These are phyloP conservation scores for Parastagonospora avenae DNA, from an alignment of 2,329 filamentous ascomycete genomes.

Conservation along the genomic window DNA sequence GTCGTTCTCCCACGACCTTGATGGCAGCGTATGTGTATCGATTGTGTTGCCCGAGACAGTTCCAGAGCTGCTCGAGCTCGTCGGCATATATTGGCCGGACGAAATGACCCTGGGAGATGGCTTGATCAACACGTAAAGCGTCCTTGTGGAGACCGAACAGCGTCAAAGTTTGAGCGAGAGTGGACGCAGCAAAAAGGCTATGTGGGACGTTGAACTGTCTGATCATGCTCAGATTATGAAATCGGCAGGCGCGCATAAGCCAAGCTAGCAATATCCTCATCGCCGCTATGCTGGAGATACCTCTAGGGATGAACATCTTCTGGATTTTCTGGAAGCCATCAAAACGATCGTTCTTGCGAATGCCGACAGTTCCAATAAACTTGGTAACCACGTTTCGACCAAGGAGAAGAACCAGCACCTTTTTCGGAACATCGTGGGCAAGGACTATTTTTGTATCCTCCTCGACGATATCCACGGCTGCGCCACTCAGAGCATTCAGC, in stretches of 20 bases:
- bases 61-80: conserved; percentile 27
- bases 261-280: conserved; percentile 24
- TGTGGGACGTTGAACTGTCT: conserved; percentile 18
- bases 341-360: conserved; percentile 12
- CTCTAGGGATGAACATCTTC: conserved; percentile 16
- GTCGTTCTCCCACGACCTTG: conserved; percentile 10
- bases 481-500: conserved; percentile 11
- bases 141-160: conserved; percentile 25
- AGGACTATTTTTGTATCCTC: conserved; percentile 4
- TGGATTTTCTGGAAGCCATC: conserved; percentile 10
- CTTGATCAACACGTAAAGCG: conserved; percentile 19
- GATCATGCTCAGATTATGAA: conserved; percentile 11
- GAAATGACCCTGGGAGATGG: conserved; percentile 16
- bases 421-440: conserved; percentile 17
- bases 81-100: conserved; percentile 16
- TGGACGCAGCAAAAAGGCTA: conserved; percentile 26
- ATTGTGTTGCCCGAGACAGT: conserved; percentile 19
- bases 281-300: conserved; percentile 11
- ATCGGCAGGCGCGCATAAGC: conserved; percentile 29
- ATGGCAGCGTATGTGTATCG: conserved; percentile 26
- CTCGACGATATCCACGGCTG: conserved; percentile 19
- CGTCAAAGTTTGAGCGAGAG: conserved; percentile 22
- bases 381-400: conserved; percentile 17
- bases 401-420: conserved; percentile 25
- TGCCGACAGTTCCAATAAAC: conserved; percentile 13